phyloP scores from a whole-genome alignment of 1,284 basidiomycete genomes.

The Lentinula novae-zelandiae region DNA sequence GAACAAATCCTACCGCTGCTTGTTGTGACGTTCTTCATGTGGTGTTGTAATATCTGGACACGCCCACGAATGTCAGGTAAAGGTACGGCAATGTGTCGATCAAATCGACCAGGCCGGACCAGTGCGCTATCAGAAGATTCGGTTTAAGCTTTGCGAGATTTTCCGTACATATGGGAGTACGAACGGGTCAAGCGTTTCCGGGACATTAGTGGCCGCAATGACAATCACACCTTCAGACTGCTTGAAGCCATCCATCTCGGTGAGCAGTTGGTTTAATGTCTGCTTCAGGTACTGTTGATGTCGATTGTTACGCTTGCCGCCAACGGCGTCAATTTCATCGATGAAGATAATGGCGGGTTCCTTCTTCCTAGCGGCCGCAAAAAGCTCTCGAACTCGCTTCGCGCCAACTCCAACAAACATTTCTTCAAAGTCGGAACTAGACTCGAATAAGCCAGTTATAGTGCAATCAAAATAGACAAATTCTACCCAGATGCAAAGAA shows the following conservation, averaged over 20 bases:
- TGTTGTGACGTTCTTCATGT: slow-evolving; percentile 77
- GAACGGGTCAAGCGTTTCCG: slow-evolving; percentile 83
- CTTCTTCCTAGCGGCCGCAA: slow-evolving; percentile 92
- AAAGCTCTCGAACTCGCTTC: slow-evolving; percentile 94
- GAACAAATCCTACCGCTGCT: slow-evolving; percentile 44
- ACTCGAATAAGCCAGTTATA: slow-evolving; percentile 14
- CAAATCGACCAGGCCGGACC: slow-evolving; percentile 91
- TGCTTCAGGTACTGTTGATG: slow-evolving; percentile 91
- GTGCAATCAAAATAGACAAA: slow-evolving; percentile 17
- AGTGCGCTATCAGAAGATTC: slow-evolving; percentile 59
- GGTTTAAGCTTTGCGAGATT: slow-evolving; percentile 11
- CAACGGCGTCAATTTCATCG: slow-evolving; percentile 90
- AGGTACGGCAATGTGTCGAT: slow-evolving; percentile 87
- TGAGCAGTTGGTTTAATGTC: slow-evolving; percentile 91
- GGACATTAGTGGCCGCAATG: slow-evolving; percentile 95
- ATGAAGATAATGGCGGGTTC: slow-evolving; percentile 95
- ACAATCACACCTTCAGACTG: slow-evolving; percentile 90
- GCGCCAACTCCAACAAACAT: slow-evolving; percentile 97
- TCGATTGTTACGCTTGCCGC: slow-evolving; percentile 85
- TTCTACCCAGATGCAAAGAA: slow-evolving; percentile 78
- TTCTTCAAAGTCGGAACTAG: slow-evolving; percentile 94
- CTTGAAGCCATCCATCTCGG: slow-evolving; percentile 94
- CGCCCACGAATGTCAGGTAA: slow-evolving; percentile 86
- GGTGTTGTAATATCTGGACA: slow-evolving; percentile 85
- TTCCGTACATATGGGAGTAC: slow-evolving; percentile 25